A percentile compares a stretch with the other conserved stretches of the same genome.
Evolutionary conservation across 805 yeast genomes (phyloP).

Genomic region (Kuraishia capsulata): DNA sequence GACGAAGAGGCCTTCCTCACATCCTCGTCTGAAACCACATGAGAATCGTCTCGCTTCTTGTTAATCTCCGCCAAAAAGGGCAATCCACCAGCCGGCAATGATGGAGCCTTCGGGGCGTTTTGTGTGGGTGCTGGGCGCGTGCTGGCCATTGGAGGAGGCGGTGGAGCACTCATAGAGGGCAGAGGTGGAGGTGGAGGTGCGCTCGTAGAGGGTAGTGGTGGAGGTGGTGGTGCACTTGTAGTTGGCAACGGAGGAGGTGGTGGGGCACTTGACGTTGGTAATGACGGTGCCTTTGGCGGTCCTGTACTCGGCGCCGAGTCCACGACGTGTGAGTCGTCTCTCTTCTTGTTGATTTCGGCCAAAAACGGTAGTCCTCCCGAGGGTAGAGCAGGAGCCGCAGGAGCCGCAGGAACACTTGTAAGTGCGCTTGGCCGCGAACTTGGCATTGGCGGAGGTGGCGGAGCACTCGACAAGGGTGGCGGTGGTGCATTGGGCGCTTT

Average conservation of each 20-base stretch:
- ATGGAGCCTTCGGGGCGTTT: constrained; percentile 13
- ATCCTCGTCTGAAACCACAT: constrained; percentile 26
- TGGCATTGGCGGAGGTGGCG: constrained; percentile 16
- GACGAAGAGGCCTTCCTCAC: constrained; percentile 20
- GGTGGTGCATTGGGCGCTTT: constrained; percentile 14
- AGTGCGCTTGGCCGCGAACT: constrained; percentile 10
- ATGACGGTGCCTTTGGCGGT: constrained; percentile 11
- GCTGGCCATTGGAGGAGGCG: constrained; percentile 13
- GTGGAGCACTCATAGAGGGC: constrained; percentile 11
- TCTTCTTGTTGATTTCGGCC: constrained; percentile 46
- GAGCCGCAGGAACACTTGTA: constrained; percentile 2
- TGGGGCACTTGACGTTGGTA: constrained; percentile 12
- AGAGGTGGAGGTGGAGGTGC: constrained; percentile 7
- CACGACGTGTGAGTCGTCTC: constrained; percentile 41
- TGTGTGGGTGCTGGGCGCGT: constrained; percentile 8
- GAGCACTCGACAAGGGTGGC: constrained; percentile 11
- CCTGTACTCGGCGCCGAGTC: constrained; percentile 25
- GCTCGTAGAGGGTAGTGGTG: constrained; percentile 15
- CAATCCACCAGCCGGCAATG: constrained; percentile 26
- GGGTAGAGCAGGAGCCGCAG: constrained; percentile 14
- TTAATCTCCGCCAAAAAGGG: constrained; percentile 56
- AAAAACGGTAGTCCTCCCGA: constrained; percentile 45
- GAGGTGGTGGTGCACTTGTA: constrained; percentile 12
- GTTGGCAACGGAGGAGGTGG: constrained; percentile 13
- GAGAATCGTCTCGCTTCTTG: constrained; percentile 40